Percentiles rank a stretch among this genome's conserved stretches.
Conservation (phyloP, 106 monocot species). For the Ottelia alismoides region DNA sequence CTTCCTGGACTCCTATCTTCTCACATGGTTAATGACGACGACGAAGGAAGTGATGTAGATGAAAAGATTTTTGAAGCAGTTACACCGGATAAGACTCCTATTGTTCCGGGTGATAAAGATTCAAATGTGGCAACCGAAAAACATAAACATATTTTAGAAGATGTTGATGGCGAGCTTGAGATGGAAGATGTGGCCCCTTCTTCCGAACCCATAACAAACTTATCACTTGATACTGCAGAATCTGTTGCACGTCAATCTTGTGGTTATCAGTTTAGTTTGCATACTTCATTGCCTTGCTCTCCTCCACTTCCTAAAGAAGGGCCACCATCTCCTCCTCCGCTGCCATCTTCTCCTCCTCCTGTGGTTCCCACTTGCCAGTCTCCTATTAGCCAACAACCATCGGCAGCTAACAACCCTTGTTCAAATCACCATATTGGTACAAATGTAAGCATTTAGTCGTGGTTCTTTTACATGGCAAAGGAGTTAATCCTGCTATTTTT, state of each 20-base stretch:
- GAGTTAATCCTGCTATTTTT: too few relatives aligned
- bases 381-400: constrained; percentile 7
- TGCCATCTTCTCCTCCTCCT: constrained; percentile 83
- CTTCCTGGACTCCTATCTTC: constrained; percentile 53
- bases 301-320: constrained; percentile 80
- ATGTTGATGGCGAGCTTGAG: constrained; percentile 96
- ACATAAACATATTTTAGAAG: constrained; percentile 71
- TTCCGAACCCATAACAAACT: constrained; percentile 24
- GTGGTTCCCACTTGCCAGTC: constrained; percentile 3
- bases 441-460: constrained; percentile 60
- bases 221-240: constrained; percentile 13
- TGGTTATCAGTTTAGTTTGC: constrained; percentile 13
- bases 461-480: too few relatives aligned
- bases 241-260: constrained; percentile 1
- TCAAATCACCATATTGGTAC: constrained; percentile 8
- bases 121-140: too few relatives aligned
- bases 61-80: constrained; percentile 71
- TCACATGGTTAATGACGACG: constrained; percentile 30
- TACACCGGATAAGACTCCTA: constrained; percentile 49
- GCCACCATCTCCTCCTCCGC: constrained; percentile 89
- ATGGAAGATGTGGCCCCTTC: constrained; percentile 96
- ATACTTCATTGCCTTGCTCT: constrained; percentile 15
- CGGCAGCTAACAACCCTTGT: constrained; percentile 5
- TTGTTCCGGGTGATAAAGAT: too few relatives aligned
- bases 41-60: constrained; percentile 55